phyloP scores from a whole-genome alignment of 106 monocot species.

The Triglochin maritima region DNA sequence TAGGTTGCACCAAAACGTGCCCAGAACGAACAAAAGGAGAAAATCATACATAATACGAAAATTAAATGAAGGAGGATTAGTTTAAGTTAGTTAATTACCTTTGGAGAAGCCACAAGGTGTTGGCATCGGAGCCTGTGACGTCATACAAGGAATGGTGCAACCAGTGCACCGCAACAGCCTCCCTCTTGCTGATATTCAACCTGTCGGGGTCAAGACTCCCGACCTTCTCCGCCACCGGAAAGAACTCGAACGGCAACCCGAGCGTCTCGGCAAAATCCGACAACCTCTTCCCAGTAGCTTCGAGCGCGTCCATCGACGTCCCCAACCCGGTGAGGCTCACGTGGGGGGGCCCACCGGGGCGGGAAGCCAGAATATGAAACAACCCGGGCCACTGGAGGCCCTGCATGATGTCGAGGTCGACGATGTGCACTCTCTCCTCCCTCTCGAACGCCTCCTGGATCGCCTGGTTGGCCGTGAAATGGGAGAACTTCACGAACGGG shows the following conservation, averaged over 20 bases:
- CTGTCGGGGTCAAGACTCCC: slow-evolving; percentile 76
- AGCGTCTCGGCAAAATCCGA: slow-evolving; percentile 86
- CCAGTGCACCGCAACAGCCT: slow-evolving; percentile 92
- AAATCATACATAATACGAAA: background rate
- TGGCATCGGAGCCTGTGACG: slow-evolving; percentile 85
- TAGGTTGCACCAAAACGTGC: no score
- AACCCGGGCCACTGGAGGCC: slow-evolving; percentile 93
- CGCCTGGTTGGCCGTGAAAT: slow-evolving; percentile 94
- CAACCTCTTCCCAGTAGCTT: slow-evolving; percentile 82
- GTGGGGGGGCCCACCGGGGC: slow-evolving; percentile 70
- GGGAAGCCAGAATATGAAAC: slow-evolving; percentile 79
- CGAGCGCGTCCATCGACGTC: slow-evolving; percentile 58
- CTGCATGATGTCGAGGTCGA: slow-evolving; percentile 96
- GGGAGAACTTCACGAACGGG: slow-evolving; percentile 95
- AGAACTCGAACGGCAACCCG: slow-evolving; percentile 81
- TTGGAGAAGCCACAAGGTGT: slow-evolving; percentile 87
- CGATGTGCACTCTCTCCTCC: slow-evolving; percentile 80
- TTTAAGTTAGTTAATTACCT: slow-evolving; percentile 22
- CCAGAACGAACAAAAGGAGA: no score
- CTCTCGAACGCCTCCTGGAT: slow-evolving; percentile 92
- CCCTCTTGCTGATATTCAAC: slow-evolving; percentile 53
- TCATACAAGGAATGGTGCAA: slow-evolving; percentile 95
- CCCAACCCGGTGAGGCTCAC: slow-evolving; percentile 85
- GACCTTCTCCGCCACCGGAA: slow-evolving; percentile 67
- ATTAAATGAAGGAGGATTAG: background rate